Conservation (phyloP, 1,284 basidiomycete species). For the Cryptococcus sp. region DNA sequence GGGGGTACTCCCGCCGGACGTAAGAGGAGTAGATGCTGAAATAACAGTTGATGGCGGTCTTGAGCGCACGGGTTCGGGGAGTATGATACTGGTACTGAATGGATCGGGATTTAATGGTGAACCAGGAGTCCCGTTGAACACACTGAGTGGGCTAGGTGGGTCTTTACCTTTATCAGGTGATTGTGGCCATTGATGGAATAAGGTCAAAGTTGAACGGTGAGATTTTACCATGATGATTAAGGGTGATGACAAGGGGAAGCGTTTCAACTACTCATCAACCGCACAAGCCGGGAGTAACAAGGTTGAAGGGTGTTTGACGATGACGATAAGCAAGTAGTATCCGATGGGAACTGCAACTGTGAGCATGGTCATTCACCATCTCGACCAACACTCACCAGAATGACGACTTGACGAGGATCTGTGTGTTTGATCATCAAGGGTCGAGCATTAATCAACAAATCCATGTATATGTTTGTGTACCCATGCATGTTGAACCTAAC, state of each 20-base stretch:
- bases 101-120: conserved; percentile 13
- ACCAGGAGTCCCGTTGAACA: neutral
- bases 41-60: neutral
- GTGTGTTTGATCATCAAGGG: too few species aligned
- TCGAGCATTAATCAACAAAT: too few species aligned
- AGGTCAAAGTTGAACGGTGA: conserved; percentile 6
- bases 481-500: too few species aligned
- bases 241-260: too few species aligned
- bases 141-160: too few species aligned
- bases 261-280: too few species aligned
- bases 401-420: too few species aligned
- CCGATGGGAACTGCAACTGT: too few species aligned
- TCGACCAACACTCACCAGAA: too few species aligned
- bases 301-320: neutral
- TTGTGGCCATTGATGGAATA: conserved; percentile 5
- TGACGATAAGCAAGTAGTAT: neutral
- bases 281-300: neutral
- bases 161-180: neutral
- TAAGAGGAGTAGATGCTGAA: neutral
- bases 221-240: conserved; percentile 4
- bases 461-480: too few species aligned
- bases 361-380: too few species aligned
- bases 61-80: conserved; percentile 11
- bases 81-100: conserved; percentile 13
- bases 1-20: conserved; percentile 6